phyloP scores from a whole-genome alignment of 768 basidiomycete genomes.

The Suillus tomentosus region DNA sequence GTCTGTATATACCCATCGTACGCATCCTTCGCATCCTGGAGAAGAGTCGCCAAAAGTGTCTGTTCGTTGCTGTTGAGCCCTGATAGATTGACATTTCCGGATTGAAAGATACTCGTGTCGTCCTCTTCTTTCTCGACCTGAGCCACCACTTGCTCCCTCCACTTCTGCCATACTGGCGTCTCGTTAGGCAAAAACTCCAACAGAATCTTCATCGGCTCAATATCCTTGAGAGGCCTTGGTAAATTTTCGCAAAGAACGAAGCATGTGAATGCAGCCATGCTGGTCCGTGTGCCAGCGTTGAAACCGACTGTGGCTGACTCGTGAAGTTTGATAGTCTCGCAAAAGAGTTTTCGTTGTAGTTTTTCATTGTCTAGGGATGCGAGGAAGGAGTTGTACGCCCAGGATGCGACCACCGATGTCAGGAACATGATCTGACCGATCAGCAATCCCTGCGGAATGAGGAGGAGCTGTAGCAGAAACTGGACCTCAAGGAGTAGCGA shows the following conservation, averaged over 20 bases:
- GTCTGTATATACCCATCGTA: constrained; percentile 17
- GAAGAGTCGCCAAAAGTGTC: constrained; percentile 12
- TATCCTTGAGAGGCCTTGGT: constrained; percentile 8
- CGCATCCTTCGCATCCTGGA: constrained; percentile 23
- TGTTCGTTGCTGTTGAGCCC: constrained; percentile 15
- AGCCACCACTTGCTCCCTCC: constrained; percentile 25
- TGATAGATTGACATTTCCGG: constrained; percentile 13
- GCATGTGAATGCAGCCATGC: constrained; percentile 27
- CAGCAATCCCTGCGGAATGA: constrained; percentile 33
- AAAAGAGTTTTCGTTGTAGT: constrained; percentile 25
- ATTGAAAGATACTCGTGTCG: constrained; percentile 11
- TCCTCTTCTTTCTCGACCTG: constrained; percentile 17
- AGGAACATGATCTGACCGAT: constrained; percentile 38
- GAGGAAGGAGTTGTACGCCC: constrained; percentile 34
- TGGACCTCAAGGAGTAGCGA: constrained; percentile 30
- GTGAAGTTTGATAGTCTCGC: neutral
- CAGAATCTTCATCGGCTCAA: constrained; percentile 18
- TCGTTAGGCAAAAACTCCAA: constrained; percentile 26
- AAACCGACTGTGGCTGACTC: constrained; percentile 16
- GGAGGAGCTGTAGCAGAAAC: constrained; percentile 34
- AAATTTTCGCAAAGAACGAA: constrained; percentile 26
- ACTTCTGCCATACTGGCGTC: constrained; percentile 26
- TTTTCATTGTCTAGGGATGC: constrained; percentile 33
- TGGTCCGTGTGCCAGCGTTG: constrained; percentile 25
- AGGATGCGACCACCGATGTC: constrained; percentile 29